These are phyloP conservation scores for Citrus inodora DNA, from an alignment of 345 rosid genomes.

Conservation along the genomic window DNA sequence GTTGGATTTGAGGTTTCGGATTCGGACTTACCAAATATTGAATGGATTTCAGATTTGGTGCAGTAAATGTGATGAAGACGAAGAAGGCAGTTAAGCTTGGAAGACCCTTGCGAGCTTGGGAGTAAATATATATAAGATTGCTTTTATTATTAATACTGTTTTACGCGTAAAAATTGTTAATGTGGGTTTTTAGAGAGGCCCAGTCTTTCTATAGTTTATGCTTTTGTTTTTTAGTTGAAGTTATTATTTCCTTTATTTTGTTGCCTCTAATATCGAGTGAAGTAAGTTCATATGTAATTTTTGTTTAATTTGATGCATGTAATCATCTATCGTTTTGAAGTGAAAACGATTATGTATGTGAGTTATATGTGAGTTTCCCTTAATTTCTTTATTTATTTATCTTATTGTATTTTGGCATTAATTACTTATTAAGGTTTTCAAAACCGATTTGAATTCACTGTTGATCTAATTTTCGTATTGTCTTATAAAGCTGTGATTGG, in stretches of 20 bases:
- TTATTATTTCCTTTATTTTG: background rate
- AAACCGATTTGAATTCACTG: too few relatives aligned
- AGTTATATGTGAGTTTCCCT: background rate
- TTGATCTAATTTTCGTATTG: too few relatives aligned
- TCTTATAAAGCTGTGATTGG: too few relatives aligned
- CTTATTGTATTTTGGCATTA: too few relatives aligned
- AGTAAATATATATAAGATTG: background rate
- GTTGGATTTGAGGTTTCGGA: constrained; percentile 17
- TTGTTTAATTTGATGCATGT: background rate
- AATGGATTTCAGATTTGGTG: constrained; percentile 45
- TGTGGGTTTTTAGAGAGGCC: background rate
- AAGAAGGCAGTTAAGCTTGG: background rate
- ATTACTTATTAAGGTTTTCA: too few relatives aligned
- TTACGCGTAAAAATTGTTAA: constrained; percentile 6
- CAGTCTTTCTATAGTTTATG: background rate
- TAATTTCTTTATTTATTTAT: too few relatives aligned
- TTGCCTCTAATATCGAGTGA: background rate
- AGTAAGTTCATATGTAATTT: background rate
- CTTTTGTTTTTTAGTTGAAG: background rate
- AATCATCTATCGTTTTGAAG: background rate
- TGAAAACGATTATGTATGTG: background rate
- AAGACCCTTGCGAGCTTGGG: background rate
- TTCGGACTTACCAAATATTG: constrained; percentile 31
- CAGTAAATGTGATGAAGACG: constrained; percentile 16
- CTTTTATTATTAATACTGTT: background rate